Evolutionary conservation across 768 basidiomycete genomes (phyloP), one percentile per base, ranked within the genome.

Genomic region (Mycena chlorophos): DNA sequence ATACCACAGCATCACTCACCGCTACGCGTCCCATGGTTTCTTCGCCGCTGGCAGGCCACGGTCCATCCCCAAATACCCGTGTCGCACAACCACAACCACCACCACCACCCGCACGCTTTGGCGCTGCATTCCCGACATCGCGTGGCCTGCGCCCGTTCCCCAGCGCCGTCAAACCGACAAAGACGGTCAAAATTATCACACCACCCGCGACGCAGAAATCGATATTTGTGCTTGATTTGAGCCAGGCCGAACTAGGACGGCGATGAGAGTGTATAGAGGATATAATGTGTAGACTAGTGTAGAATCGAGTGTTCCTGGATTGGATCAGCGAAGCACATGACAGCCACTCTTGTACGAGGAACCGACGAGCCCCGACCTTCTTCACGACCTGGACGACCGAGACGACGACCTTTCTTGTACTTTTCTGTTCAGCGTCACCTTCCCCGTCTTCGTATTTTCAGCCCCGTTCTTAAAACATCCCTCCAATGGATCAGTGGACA

Each of bases 401-500:
- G n/a, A n/a, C n/a, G n/a, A 46, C 45, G 45, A 46, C 45, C 25
- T 56, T 54, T 53, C 56, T 55, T 52, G 54, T 40, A 43, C 46
- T 57, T 57, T 55, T 59, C 58, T 59, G 28, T 62, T 61, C 54
- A 55, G 26, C 54, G 20, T 54, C 54, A 49, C 59, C 40, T 52
- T 49, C 51, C 30, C 38, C 46, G 52, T 54, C 49, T 52, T 56
- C 43, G 17, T 29, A 45, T 37, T 45, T 57, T 45, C 60, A 51
- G 8, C n/a, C 45, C 45, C 27, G 6, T 14, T 30, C 34, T 37
- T 14, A 47, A 52, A 49, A 34, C 34, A 50, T 38, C 60, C 47
- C 60, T 79, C 75, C 79, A 73, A 93, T 94, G 91, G 91, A 94
- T 78, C 88, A 87, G 71, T 94, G 91, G 91, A 88, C 93, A 79